A percentile compares a stretch with the other conserved stretches of the same genome.
Conservation (phyloP, 1,139 yeast species). For the Scheffersomyces parashehatae region DNA sequence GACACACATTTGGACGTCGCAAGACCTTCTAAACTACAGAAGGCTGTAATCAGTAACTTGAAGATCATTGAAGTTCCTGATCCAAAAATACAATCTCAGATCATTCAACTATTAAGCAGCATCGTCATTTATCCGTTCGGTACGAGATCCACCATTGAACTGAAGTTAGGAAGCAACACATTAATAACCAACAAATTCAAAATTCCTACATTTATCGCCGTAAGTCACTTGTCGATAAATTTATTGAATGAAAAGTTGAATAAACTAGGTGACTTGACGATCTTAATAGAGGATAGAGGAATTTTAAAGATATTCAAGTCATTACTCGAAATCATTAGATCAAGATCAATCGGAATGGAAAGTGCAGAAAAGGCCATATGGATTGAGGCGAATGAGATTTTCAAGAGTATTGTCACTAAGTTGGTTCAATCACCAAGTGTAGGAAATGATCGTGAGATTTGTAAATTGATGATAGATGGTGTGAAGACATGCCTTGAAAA, state of each 20-base stretch:
- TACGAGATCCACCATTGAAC: slow-evolving; percentile 53
- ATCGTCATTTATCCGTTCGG: slow-evolving; percentile 61
- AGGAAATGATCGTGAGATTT: slow-evolving; percentile 29
- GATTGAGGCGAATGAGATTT: slow-evolving; percentile 41
- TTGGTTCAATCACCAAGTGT: slow-evolving; percentile 16
- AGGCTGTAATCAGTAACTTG: slow-evolving; percentile 48
- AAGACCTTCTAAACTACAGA: slow-evolving; percentile 57
- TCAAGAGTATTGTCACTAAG: slow-evolving; percentile 22
- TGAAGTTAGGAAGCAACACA: slow-evolving; percentile 27
- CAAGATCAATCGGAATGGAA: slow-evolving; percentile 37
- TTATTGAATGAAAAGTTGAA: slow-evolving; percentile 39
- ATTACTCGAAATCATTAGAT: slow-evolving; percentile 16
- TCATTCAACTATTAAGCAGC: slow-evolving; percentile 54
- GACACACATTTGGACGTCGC: slow-evolving; percentile 43
- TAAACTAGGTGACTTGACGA: slow-evolving; percentile 26
- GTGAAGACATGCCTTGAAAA: slow-evolving; percentile 41
- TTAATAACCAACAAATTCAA: slow-evolving; percentile 34
- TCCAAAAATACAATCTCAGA: slow-evolving; percentile 39
- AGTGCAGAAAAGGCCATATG: slow-evolving; percentile 35
- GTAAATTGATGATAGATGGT: slow-evolving; percentile 48
- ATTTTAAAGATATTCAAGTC: slow-evolving; percentile 27
- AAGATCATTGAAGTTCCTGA: slow-evolving; percentile 31
- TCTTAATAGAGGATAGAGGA: slow-evolving; percentile 48
- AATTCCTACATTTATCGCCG: slow-evolving; percentile 67
- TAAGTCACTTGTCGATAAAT: slow-evolving; percentile 53